Evolutionary conservation across 257 asterid species (phyloP), one percentile per base, ranked within the genome.

Genomic region (Solanum tacnaense): DNA sequence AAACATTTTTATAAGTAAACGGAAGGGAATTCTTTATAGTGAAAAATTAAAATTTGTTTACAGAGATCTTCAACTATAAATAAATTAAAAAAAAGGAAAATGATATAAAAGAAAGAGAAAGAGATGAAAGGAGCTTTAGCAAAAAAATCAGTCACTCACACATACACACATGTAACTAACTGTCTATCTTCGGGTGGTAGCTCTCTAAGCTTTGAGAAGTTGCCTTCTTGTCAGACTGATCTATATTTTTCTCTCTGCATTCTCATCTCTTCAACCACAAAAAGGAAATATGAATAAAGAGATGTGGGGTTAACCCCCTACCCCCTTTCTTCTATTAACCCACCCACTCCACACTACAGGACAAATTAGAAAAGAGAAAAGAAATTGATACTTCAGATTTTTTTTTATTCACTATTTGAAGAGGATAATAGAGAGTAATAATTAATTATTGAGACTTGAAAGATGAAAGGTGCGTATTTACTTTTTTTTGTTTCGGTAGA

Each of bases 141-240:
- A 74, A 21, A 56, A 56, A 56, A 56, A 18, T 67, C 67, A 72
- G 70, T 62, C 68, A 89, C 92, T 90, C 90, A 92, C 92, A 89
- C 90, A 46, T 90, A 93, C 92, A 91, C 88, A 21, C 46, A 70
- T 89, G 34, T 72, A 89, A 72, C 91, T 88, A 86, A 87, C 87
- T 23, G 36, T 90, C 82, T 79, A 87, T 87, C 88, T 89, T 76
- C 49, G 39, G 70, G 31, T 82, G 36, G 88, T 74, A 74, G 83
- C 83, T 74, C 88, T 65, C 72, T 84, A 89, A 86, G 89, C 85
- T 83, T 74, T 89, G 88, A 83, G 89, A 90, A 89, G 90, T 89
- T 85, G 93, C 89, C 91, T 90, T 92, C 89, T 92, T 92, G 93
- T 92, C 94, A 89, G 93, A 90, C 90, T 91, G 88, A 91, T 90